Base-by-base conservation (phyloP, 805 yeast genomes). In the Helenozyma rhizophorensis region DNA sequence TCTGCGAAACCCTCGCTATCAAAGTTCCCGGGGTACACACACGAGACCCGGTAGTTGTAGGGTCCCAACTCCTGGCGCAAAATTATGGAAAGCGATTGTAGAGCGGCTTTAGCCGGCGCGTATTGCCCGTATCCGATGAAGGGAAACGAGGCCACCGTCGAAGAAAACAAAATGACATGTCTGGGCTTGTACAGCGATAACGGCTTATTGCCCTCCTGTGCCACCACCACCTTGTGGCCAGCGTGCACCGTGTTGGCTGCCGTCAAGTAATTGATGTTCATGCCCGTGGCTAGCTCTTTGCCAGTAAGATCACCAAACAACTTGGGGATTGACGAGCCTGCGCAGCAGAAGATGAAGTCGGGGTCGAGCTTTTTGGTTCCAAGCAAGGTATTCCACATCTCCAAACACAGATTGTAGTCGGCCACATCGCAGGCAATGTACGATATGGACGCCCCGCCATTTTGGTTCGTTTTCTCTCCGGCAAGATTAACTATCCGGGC, bases 61-160 rank as follows among this genome's bases (percentile, higher is more conserved):
- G 83, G 80, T 1, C 68, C 50, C 26, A 83, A 67, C 54, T 93
- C 99, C 46, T 89, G 96, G 41, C 96, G 76, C 33, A 93, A 59
- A 5, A 83, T 66, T 30, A 83, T 83, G 0, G 88, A 80, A 10
- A 93, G 62, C 0, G 95, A 65, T 48, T 84, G 72, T 11, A 90
- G 55, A 0, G 96, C 95, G 0, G 86, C 81, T 54, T 93, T 93
- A 44, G 79, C 58, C 1, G 99, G 98, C 0, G 93, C 89, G 53
- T 93, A 93, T 48, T 86, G 90, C 0, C 79, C 72, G 54, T 93
- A 93, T 0, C 99, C 99, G 27, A 87, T 83, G 51, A 90, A 82
- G 4, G 96, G 87, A 63, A 76, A 90, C 44, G 82, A 77, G 2
- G 94, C 88, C 8, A 82, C 76, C 4, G 79, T 83, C 2, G 96